These are phyloP conservation scores for Populus euphratica DNA, from an alignment of 345 rosid genomes.

Conservation along the genomic window DNA sequence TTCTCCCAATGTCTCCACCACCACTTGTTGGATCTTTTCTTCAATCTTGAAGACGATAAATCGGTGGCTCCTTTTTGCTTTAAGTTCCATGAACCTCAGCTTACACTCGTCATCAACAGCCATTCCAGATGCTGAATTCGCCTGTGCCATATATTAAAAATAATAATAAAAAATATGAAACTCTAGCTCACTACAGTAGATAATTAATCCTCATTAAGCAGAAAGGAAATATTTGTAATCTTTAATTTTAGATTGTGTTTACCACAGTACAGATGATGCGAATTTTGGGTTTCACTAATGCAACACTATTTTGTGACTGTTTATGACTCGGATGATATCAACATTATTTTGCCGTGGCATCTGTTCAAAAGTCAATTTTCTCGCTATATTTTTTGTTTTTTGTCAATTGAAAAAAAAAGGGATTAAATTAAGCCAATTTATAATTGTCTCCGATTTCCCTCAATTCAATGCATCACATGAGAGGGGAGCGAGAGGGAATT, in stretches of 20 bases:
- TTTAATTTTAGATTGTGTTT: background rate
- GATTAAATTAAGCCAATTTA: no score
- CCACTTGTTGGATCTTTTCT: conserved; percentile 19
- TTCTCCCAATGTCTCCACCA: conserved; percentile 16
- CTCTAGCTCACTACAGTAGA: background rate
- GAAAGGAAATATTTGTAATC: background rate
- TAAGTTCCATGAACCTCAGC: conserved; percentile 21
- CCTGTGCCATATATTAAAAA: background rate
- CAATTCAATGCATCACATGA: no score
- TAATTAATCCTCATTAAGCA: background rate
- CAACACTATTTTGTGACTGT: background rate
- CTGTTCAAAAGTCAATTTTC: no score
- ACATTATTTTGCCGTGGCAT: no score
- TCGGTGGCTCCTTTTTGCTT: conserved; percentile 25
- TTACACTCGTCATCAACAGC: conserved; percentile 30
- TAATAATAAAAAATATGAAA: background rate
- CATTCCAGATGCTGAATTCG: conserved; percentile 24
- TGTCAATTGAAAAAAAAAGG: no score
- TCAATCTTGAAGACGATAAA: conserved; percentile 31
- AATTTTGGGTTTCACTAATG: background rate
- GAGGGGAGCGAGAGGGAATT: no score
- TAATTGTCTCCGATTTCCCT: no score
- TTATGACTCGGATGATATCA: background rate
- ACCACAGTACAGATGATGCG: background rate
- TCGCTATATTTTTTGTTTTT: no score